These are phyloP conservation scores for Aureobasidium uvarum DNA, from an alignment of 2,329 filamentous ascomycete species.

Conservation along the genomic window DNA sequence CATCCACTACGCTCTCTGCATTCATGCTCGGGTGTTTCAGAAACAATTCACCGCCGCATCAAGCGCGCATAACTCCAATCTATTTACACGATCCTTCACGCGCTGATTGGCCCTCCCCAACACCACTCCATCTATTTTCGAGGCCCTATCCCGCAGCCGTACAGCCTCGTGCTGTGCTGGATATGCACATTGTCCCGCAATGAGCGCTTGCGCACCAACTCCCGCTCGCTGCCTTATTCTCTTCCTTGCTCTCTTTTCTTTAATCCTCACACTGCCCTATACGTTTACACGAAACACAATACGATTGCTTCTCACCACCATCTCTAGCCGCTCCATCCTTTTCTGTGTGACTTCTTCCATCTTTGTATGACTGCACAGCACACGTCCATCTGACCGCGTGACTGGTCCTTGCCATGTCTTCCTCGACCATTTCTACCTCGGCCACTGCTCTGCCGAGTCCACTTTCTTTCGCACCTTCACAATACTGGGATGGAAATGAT, in stretches of 20 bases:
- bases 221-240: neutral
- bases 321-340: too few relatives aligned
- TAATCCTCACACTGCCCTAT: neutral
- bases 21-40: conserved; percentile 15
- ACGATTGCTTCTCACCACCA: neutral
- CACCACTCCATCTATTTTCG: conserved; percentile 21
- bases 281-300: neutral
- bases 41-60: conserved; percentile 13
- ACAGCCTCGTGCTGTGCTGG: conserved; percentile 5
- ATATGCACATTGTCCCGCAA: neutral
- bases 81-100: conserved; percentile 13
- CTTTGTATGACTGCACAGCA: conserved; percentile 2
- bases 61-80: conserved; percentile 19
- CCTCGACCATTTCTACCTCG: conserved; percentile 1
- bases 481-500: conserved; percentile 32
- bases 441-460: conserved; percentile 16
- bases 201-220: conserved; percentile 5
- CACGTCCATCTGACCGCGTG: neutral
- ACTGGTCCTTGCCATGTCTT: conserved; percentile 17
- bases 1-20: neutral
- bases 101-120: conserved; percentile 10
- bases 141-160: neutral
- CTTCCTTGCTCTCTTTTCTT: neutral
- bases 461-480: conserved; percentile 19
- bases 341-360: neutral